Percentiles rank a stretch among this genome's conserved stretches.
phyloP scores from a whole-genome alignment of 768 basidiomycete genomes.

The Hericium rajendrae region DNA sequence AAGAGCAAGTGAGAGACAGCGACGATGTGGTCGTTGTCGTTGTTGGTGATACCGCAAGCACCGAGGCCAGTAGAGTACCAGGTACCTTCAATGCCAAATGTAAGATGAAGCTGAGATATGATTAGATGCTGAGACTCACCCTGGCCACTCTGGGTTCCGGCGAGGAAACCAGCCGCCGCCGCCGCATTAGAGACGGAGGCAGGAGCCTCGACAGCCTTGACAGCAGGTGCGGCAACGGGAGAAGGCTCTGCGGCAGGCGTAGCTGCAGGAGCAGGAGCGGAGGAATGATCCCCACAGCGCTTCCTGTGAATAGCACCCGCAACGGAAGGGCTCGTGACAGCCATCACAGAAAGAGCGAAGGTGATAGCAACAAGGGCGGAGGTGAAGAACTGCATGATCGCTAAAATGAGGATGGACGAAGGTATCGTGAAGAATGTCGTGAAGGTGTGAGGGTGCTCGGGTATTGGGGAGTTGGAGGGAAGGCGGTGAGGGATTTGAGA shows the following conservation, averaged over 20 bases:
- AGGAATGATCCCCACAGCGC: constrained; percentile 14
- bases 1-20: constrained; percentile 49
- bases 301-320: constrained; percentile 21
- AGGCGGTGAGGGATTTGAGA: not conserved
- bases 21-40: constrained; percentile 40
- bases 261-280: not conserved
- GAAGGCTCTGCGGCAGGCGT: not conserved
- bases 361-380: constrained; percentile 34
- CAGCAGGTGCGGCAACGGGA: not conserved
- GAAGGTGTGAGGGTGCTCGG: constrained; percentile 9
- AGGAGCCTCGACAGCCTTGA: not conserved
- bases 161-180: constrained; percentile 23
- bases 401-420: constrained; percentile 15
- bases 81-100: constrained; percentile 28
- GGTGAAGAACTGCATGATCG: constrained; percentile 29
- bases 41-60: constrained; percentile 53
- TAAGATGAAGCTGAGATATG: not conserved
- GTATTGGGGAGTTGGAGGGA: constrained; percentile 6
- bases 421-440: not conserved
- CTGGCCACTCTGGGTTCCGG: constrained; percentile 41
- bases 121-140: constrained; percentile 20
- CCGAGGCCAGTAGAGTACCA: constrained; percentile 53
- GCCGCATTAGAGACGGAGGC: not conserved
- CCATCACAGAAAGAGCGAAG: constrained; percentile 30
- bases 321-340: constrained; percentile 30